Percentiles rank a stretch among this genome's conserved stretches.
Evolutionary conservation across 345 rosid species (phyloP).

Genomic region (Brassica juncea): DNA sequence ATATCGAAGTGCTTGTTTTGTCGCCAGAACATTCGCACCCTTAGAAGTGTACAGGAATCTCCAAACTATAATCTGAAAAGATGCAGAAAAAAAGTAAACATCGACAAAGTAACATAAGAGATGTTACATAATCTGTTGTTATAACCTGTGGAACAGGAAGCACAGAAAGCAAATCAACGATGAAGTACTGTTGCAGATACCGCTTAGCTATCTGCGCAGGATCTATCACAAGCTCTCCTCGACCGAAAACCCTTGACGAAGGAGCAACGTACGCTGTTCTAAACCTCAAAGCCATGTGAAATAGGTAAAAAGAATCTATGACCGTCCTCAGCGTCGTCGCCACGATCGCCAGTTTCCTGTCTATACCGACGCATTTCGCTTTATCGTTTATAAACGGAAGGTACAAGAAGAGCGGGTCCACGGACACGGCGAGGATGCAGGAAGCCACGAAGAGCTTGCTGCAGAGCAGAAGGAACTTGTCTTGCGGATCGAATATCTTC

Average conservation of each 20-base stretch:
- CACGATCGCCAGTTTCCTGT: constrained; percentile 66
- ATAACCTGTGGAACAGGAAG: constrained; percentile 95
- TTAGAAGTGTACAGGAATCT: not conserved
- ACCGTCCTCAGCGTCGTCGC: constrained; percentile 74
- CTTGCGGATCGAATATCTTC: constrained; percentile 95
- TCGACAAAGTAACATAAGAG: constrained; percentile 11
- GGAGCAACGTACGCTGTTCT: constrained; percentile 98
- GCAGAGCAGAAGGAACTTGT: constrained; percentile 80
- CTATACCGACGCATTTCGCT: constrained; percentile 67
- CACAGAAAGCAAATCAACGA: constrained; percentile 81
- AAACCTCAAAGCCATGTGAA: constrained; percentile 87
- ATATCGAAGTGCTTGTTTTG: not conserved
- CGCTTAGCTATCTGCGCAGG: constrained; percentile 87
- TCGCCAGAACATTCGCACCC: not conserved
- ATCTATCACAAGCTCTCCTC: constrained; percentile 95
- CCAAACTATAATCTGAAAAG: constrained; percentile 65
- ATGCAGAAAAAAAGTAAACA: not conserved
- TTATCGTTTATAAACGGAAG: constrained; percentile 71
- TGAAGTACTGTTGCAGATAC: constrained; percentile 70
- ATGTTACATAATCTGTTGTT: not conserved
- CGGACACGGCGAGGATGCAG: constrained; percentile 81
- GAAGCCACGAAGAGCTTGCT: constrained; percentile 74
- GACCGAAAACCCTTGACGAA: constrained; percentile 92
- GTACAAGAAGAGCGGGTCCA: constrained; percentile 88
- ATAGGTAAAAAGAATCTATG: constrained; percentile 82